These are phyloP conservation scores for Epipyxis sp. DNA, from an alignment of 108 stramenopile genomes.

Conservation along the genomic window DNA sequence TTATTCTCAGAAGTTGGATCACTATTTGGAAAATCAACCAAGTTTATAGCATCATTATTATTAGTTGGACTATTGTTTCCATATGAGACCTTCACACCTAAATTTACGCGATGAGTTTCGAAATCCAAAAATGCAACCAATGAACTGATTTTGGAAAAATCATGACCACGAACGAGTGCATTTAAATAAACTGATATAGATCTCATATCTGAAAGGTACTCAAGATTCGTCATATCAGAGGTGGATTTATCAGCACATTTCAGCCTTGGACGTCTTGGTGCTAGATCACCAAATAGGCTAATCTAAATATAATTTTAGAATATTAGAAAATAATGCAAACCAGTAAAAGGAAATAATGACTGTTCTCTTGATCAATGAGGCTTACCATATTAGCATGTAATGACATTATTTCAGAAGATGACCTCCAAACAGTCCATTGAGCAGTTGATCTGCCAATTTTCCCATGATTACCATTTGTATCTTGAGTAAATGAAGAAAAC, in stretches of 20 bases:
- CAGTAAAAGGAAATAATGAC: neutral
- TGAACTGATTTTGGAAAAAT: neutral
- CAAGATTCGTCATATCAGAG: neutral
- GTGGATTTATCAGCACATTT: neutral
- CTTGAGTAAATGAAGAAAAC: neutral
- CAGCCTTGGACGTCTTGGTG: conserved; percentile 16
- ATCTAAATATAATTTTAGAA: neutral
- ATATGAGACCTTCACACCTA: neutral
- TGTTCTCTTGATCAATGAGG: neutral
- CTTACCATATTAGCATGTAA: neutral
- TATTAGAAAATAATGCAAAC: neutral
- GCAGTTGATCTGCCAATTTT: neutral
- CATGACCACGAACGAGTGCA: neutral
- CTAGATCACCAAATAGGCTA: neutral
- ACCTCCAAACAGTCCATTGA: neutral
- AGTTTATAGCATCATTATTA: neutral
- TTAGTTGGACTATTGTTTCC: neutral
- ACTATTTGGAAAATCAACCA: neutral
- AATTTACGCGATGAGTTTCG: neutral
- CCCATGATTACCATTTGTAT: neutral
- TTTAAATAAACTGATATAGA: neutral
- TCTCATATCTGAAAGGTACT: neutral
- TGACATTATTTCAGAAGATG: neutral
- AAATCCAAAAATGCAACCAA: neutral
- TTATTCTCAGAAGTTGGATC: neutral